Evolutionary conservation across 2,329 filamentous ascomycete species (phyloP).

Genomic region (Laburnicola sp.): DNA sequence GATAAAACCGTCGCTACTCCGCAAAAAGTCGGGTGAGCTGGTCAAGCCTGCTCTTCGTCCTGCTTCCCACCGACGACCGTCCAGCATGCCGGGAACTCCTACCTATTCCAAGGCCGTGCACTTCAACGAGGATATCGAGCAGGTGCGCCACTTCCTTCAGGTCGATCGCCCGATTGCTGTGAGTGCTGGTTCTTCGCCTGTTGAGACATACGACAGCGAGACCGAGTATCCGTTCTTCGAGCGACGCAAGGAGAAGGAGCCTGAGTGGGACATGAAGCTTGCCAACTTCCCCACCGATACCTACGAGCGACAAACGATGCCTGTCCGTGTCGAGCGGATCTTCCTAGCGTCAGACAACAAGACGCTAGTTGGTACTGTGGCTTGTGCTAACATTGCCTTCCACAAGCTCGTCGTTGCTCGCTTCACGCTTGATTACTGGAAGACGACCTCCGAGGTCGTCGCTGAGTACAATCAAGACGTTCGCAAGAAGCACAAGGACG

Average conservation of each 20-base stretch:
- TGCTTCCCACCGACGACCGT: constrained; percentile 77
- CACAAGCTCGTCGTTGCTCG: constrained; percentile 86
- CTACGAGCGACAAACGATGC: constrained; percentile 62
- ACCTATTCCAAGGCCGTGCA: constrained; percentile 97
- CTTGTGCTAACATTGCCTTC: constrained; percentile 86
- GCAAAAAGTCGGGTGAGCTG: constrained; percentile 97
- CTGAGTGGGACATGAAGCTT: constrained; percentile 85
- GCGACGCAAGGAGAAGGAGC: constrained; percentile 49
- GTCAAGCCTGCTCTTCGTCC: constrained; percentile 88
- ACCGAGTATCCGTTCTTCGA: constrained; percentile 83
- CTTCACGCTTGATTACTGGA: constrained; percentile 98
- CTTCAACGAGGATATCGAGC: constrained; percentile 94
- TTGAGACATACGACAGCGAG: constrained; percentile 84
- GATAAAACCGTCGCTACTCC: constrained; percentile 85
- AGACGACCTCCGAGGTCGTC: constrained; percentile 90
- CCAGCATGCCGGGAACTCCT: constrained; percentile 96
- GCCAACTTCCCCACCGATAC: constrained; percentile 77
- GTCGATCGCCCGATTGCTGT: constrained; percentile 94
- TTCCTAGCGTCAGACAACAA: constrained; percentile 89
- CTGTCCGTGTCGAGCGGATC: constrained; percentile 81
- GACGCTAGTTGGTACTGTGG: constrained; percentile 78
- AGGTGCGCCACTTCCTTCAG: constrained; percentile 93
- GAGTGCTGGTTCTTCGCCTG: constrained; percentile 89
- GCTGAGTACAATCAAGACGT: constrained; percentile 87
- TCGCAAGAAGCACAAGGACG: constrained; percentile 64